Base-by-base conservation (phyloP, 78 protist species). In the Dictyostelium firmibasis region DNA sequence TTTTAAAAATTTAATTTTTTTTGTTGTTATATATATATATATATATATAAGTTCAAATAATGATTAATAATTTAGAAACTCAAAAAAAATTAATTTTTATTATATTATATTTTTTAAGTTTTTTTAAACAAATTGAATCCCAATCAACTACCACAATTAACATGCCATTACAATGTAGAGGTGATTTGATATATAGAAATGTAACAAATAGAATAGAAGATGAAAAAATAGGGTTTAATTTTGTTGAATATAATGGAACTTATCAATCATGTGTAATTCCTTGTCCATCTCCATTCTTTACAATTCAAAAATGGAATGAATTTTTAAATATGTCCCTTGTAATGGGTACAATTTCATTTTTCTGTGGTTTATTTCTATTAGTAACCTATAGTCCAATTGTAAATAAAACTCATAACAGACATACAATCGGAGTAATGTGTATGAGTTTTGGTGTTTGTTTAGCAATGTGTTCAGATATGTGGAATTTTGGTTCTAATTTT, bases 281-380 rank as follows among this genome's bases (percentile, higher is more conserved):
- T n/a, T 83, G 88, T 50, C 88, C 88, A 16, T 64, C 78, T 14
- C 88, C 88, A 41, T 23, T 83, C 11, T 83, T 64, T 72, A 14
- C 47, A 8, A 36, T 57, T n/a, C 25, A 20, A 2, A 6, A 83
- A 23, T 83, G 88, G 88, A 0, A 36, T 0, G 1, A 33, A n/a
- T 38, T 64, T 38, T 20, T 33, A 25, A 25, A 23, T 60, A 38
- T 83, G 53, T 16, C 23, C 0, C 10, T 7, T 0, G 88, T 41
- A 2, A 41, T 83, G 53, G 76, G 81, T 2, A 64, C 25, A 31
- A 38, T 83, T 38, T 64, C 79, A 23, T 83, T 83, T n/a, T 44
- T 60, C 25, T n/a, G 35, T 4, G 33, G 57, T 1, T 25, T 64
- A 18, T 35, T 83, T 38, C 20, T 83, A 5, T 11, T 83, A 11